Evolutionary conservation across 371 early-diverging fungal species (phyloP).

Genomic region (Haplosporangium sp.): DNA sequence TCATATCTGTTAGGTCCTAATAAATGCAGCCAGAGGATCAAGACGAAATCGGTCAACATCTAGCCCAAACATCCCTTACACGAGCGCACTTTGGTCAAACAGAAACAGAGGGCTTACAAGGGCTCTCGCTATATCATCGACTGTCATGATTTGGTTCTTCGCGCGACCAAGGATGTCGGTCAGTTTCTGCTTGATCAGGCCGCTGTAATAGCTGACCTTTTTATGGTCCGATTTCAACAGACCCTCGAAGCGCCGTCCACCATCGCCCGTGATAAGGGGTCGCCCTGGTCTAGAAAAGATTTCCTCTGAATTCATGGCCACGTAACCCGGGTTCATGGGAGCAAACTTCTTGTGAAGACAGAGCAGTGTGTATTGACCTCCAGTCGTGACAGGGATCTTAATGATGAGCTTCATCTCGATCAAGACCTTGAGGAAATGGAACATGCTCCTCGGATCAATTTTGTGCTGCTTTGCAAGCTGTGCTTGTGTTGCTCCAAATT

Average conservation of each 20-base stretch:
- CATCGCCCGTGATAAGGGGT: constrained; percentile 18
- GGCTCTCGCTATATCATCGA: constrained; percentile 40
- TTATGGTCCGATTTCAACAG: constrained; percentile 33
- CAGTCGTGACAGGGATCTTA: constrained; percentile 56
- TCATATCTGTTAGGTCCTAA: constrained; percentile 48
- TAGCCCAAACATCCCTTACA: neutral
- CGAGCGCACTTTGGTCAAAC: neutral
- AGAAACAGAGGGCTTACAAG: constrained; percentile 18
- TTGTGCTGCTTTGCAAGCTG: constrained; percentile 59
- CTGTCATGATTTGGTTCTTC: constrained; percentile 37
- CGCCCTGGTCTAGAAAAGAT: constrained; percentile 12
- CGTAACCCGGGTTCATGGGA: constrained; percentile 31
- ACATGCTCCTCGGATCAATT: constrained; percentile 71
- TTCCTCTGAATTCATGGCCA: constrained; percentile 37
- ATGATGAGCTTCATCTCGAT: constrained; percentile 57
- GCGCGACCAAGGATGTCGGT: constrained; percentile 41
- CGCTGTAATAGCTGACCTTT: constrained; percentile 49
- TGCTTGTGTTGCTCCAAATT: constrained; percentile 66
- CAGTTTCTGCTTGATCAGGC: constrained; percentile 43
- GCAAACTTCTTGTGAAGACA: constrained; percentile 49
- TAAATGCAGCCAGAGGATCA: neutral
- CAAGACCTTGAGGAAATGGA: constrained; percentile 68
- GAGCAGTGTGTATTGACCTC: constrained; percentile 57
- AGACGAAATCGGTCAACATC: neutral
- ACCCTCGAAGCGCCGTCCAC: constrained; percentile 39